These are phyloP conservation scores for Lizonia empirigonia DNA, from an alignment of 2,329 filamentous ascomycete genomes.

Conservation along the genomic window DNA sequence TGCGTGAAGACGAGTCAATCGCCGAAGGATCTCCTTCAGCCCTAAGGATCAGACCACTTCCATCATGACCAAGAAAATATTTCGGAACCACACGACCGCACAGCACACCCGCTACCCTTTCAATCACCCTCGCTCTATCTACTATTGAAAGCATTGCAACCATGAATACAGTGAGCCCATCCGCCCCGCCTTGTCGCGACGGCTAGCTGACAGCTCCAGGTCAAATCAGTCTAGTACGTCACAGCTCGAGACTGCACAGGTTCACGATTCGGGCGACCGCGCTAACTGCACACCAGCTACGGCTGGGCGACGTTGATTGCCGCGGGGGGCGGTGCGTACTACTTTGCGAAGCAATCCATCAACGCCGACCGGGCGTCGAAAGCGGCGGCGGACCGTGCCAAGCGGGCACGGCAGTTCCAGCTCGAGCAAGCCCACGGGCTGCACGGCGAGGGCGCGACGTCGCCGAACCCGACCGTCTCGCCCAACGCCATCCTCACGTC, in stretches of 20 bases:
- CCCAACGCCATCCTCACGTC: slow-evolving; percentile 15
- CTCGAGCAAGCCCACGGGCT: slow-evolving; percentile 35
- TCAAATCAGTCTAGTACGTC: slow-evolving; percentile 64
- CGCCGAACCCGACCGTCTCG: slow-evolving; percentile 18
- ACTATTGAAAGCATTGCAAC: slow-evolving; percentile 6
- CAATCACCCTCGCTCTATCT: not conserved
- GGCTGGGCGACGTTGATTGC: slow-evolving; percentile 88
- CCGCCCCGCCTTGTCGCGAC: not conserved
- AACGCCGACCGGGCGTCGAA: slow-evolving; percentile 84
- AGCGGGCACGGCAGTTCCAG: slow-evolving; percentile 38
- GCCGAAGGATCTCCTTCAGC: slow-evolving; percentile 20
- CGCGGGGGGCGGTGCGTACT: slow-evolving; percentile 89
- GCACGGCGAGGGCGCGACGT: not conserved
- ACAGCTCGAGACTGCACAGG: too few relatives aligned
- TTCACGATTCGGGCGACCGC: too few relatives aligned
- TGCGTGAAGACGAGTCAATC: slow-evolving; percentile 16
- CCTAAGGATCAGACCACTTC: slow-evolving; percentile 41
- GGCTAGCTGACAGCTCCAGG: slow-evolving; percentile 48
- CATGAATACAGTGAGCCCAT: slow-evolving; percentile 60
- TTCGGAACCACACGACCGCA: slow-evolving; percentile 10
- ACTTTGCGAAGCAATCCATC: slow-evolving; percentile 93
- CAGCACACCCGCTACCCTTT: not conserved
- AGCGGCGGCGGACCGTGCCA: slow-evolving; percentile 56
- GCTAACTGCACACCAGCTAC: slow-evolving; percentile 62
- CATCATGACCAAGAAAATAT: slow-evolving; percentile 29